Conservation (phyloP, 169 alveolate genomes). For the Plasmodium cynomolgi region DNA sequence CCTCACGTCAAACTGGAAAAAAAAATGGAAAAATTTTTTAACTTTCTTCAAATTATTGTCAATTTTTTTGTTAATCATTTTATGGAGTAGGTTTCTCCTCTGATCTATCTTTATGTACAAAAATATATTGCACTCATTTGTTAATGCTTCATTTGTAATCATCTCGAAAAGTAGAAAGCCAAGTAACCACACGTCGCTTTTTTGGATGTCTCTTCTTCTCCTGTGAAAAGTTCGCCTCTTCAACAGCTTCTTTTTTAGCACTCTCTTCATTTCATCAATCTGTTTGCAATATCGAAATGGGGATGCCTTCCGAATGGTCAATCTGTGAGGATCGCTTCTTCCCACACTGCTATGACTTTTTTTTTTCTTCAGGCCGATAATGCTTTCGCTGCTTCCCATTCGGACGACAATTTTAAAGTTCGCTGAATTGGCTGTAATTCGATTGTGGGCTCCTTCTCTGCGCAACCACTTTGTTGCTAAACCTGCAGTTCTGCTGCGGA, state of each 20-base stretch:
- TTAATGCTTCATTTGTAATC: conserved; percentile 24
- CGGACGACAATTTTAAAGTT: neutral
- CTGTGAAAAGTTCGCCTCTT: conserved; percentile 5
- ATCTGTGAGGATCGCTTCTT: neutral
- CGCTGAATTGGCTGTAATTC: neutral
- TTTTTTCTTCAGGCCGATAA: neutral
- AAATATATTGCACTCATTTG: conserved; percentile 29
- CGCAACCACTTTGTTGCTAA: neutral
- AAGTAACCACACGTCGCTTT: conserved; percentile 60
- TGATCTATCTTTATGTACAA: conserved; percentile 41
- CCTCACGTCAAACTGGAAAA: conserved; percentile 33
- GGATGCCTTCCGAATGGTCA: neutral
- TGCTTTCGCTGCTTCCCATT: neutral
- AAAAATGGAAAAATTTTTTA: conserved; percentile 15
- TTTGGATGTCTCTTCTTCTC: conserved; percentile 20
- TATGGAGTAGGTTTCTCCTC: conserved; percentile 13
- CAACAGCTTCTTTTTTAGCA: conserved; percentile 6
- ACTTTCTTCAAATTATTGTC: neutral
- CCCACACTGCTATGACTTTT: neutral
- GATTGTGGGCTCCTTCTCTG: neutral
- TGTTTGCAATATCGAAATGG: neutral
- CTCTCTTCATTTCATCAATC: neutral
- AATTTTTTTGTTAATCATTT: conserved; percentile 16
- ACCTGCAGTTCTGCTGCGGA: neutral
- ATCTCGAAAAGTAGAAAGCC: conserved; percentile 53